Conservation (phyloP, 768 basidiomycete genomes). For the Leccinum pellstonianum region DNA sequence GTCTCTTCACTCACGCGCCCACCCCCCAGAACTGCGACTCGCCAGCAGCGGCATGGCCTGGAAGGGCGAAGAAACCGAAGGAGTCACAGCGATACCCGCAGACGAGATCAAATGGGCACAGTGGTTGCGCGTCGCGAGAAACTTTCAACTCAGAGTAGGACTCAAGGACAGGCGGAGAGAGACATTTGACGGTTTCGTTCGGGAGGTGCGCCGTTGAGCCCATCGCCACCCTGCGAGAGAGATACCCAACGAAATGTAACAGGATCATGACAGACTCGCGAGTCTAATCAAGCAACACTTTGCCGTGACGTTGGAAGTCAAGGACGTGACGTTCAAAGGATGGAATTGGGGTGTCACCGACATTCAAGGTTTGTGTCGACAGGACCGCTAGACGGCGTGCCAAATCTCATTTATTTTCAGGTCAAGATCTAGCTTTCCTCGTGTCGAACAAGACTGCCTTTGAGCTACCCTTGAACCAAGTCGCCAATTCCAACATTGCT, state of each 20-base stretch:
- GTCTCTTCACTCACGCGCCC: slow-evolving; percentile 1
- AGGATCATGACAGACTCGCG: slow-evolving; percentile 92
- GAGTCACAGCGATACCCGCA: slow-evolving; percentile 60
- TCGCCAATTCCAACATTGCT: slow-evolving; percentile 97
- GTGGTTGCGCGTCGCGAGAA: slow-evolving; percentile 90
- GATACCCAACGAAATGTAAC: slow-evolving; percentile 4
- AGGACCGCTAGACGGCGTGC: not conserved
- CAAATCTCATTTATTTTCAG: slow-evolving; percentile 39
- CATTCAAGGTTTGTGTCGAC: slow-evolving; percentile 70
- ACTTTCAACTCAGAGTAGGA: slow-evolving; percentile 85
- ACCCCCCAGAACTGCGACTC: slow-evolving; percentile 72
- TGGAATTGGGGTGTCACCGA: slow-evolving; percentile 99
- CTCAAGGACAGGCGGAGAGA: slow-evolving; percentile 74
- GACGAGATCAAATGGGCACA: slow-evolving; percentile 84
- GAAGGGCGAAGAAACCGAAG: slow-evolving; percentile 74
- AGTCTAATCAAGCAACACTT: slow-evolving; percentile 85
- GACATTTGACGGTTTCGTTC: slow-evolving; percentile 90
- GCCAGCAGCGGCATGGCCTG: slow-evolving; percentile 91
- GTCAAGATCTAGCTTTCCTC: slow-evolving; percentile 87
- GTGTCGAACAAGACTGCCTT: slow-evolving; percentile 88
- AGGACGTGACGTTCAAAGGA: slow-evolving; percentile 87
- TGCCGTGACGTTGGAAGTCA: slow-evolving; percentile 76
- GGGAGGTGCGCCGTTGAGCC: slow-evolving; percentile 57
- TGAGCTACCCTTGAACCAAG: slow-evolving; percentile 80
- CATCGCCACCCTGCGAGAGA: not conserved